Evolutionary conservation across 148 eudicot genomes (phyloP), one percentile per base, ranked within the genome.

Genomic region (Rhododendron molle): DNA sequence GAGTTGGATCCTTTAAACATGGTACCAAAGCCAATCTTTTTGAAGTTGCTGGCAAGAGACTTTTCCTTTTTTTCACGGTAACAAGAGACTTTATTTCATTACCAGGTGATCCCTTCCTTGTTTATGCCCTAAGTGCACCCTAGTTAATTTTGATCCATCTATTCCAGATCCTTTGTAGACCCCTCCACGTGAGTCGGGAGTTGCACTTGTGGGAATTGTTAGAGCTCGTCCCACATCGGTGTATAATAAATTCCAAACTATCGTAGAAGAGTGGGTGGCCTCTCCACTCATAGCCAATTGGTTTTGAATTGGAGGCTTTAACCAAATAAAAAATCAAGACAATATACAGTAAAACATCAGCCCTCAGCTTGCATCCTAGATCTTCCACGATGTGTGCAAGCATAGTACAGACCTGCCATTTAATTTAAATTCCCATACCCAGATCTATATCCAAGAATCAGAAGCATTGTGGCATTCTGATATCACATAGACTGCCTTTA

Each of bases 351-450:
- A 78, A 13, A 46, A 78, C 54, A n/a, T 80, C 65, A 80, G 44
- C 20, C 83, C 65, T 80, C 83, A 80, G 83, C 34, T 50, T 30
- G 26, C 26, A 49, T 49, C 60, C 40, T n/a, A 79, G 40, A 80
- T 30, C 65, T 12, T 28, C 16, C 67, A 52, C 67, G 38, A 80
- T 78, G 36, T 13, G 58, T 18, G 15, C 9, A 26, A 26, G 21
- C 80, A 46, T 78, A 78, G 32, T 14, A 47, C 50, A 78, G 36
- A 78, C 26, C 60, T 4, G 47, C 15, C 28, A 28, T 52, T 2
- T 7, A 52, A 32, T n/a, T 49, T n/a, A 23, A 49, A 43, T 44
- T 47, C 40, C 62, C 9, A 49, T 16, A 28, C 23, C 32, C 32
- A 40, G 28, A 6, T 40, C 65, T 52, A 78, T 8, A 46, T 28